These are phyloP conservation scores for Aspergillus awamori DNA, from an alignment of 2,329 filamentous ascomycete genomes.

Conservation along the genomic window DNA sequence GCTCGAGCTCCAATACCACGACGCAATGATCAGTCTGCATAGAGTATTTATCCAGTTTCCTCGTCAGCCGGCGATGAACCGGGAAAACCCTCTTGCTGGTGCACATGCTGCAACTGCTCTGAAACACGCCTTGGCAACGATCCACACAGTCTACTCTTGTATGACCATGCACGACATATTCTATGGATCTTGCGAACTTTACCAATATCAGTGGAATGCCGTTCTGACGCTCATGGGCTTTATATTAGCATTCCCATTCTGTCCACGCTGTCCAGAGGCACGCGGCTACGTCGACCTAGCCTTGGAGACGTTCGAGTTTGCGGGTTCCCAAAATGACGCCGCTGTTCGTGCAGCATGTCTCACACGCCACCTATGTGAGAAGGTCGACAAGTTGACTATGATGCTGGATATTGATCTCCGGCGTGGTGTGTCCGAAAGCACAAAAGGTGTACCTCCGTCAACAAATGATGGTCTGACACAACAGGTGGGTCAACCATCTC, in stretches of 20 bases:
- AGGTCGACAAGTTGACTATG: neutral
- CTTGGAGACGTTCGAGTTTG: slow-evolving; percentile 18
- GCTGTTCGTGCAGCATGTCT: slow-evolving; percentile 7
- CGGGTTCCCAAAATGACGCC: slow-evolving; percentile 3
- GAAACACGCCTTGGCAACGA: slow-evolving; percentile 21
- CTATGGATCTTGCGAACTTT: slow-evolving; percentile 22
- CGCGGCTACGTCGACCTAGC: slow-evolving; percentile 17
- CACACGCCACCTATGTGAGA: neutral
- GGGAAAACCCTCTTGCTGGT: slow-evolving; percentile 16
- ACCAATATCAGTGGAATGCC: slow-evolving; percentile 27
- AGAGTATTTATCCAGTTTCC: slow-evolving; percentile 25
- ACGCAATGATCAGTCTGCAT: slow-evolving; percentile 21
- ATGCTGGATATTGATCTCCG: neutral
- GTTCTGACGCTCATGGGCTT: slow-evolving; percentile 24
- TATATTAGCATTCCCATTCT: slow-evolving; percentile 24
- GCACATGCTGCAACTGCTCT: slow-evolving; percentile 21
- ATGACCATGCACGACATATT: slow-evolving; percentile 18
- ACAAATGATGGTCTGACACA: too few species aligned
- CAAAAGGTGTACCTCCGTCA: too few species aligned
- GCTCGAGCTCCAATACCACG: slow-evolving; percentile 22
- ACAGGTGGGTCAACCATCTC: too few species aligned
- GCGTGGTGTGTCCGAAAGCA: neutral
- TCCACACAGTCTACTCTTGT: slow-evolving; percentile 11
- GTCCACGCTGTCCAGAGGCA: slow-evolving; percentile 12
- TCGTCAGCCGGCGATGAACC: slow-evolving; percentile 6